These are phyloP conservation scores for Phytophthora colocasiae DNA, from an alignment of 352 stramenopile genomes.

Conservation along the genomic window DNA sequence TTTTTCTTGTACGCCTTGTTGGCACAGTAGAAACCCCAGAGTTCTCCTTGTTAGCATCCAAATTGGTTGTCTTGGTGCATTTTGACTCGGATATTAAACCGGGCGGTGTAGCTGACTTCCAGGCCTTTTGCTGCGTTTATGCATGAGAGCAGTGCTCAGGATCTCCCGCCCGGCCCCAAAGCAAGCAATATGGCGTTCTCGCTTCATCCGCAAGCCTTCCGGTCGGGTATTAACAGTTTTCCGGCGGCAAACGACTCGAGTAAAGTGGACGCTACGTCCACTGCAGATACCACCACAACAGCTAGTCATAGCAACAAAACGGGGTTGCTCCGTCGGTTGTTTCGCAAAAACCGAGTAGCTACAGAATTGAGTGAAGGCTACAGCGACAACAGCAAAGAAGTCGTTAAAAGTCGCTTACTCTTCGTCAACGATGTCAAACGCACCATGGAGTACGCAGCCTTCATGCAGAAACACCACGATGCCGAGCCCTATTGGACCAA, in stretches of 20 bases:
- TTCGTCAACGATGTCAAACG: constrained; percentile 74
- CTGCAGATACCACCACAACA: constrained; percentile 3
- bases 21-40: constrained; percentile 28
- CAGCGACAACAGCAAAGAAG: constrained; percentile 11
- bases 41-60: not conserved
- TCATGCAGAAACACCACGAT: constrained; percentile 54
- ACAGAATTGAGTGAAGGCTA: not conserved
- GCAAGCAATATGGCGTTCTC: constrained; percentile 34
- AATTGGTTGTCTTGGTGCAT: not conserved
- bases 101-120: constrained; percentile 12
- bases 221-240: constrained; percentile 23
- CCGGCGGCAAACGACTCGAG: constrained; percentile 7
- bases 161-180: constrained; percentile 20
- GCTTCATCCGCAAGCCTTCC: constrained; percentile 20
- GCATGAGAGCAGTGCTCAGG: constrained; percentile 29
- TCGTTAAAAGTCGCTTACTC: constrained; percentile 65
- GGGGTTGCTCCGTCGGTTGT: constrained; percentile 10
- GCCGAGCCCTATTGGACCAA: constrained; percentile 59
- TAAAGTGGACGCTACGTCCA: constrained; percentile 31
- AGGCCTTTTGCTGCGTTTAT: constrained; percentile 31
- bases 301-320: not conserved
- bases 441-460: constrained; percentile 67
- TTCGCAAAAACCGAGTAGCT: constrained; percentile 25
- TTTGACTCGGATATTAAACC: too few species aligned
- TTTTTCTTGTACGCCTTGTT: constrained; percentile 17